Base-by-base conservation (phyloP, 1,139 yeast species). In the Groenewaldozyma auringiensis region DNA sequence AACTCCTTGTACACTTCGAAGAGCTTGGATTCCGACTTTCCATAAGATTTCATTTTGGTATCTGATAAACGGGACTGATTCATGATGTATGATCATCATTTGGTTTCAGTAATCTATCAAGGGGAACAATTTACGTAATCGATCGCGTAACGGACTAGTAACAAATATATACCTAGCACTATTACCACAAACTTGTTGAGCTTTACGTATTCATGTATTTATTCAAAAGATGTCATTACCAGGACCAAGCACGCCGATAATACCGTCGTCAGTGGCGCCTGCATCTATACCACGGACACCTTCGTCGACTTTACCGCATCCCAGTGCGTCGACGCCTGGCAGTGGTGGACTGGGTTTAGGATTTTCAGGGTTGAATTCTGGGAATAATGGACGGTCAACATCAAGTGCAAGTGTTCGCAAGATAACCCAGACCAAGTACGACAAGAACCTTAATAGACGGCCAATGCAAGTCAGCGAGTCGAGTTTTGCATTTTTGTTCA, bases 401-500 rank as follows among this genome's bases (percentile, higher is more conserved):
- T 20, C 41, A 9, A 22, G 17, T 38, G 17, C 16, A 6, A 14
- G 17, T n/a, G 14, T 16, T 14, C 21, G 37, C 42, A 35, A 41
- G 35, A n/a, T n/a, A n/a, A 37, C 44, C 4, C 40, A 53, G 6
- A 51, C 65, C 20, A 80, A 84, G 37, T 86, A 83, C 55, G 94
- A 85, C 57, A 76, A 78, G 52, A 83, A 81, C 57, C 69, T 79
- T 42, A 76, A 75, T 48, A 76, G 89, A 53, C 75, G 81, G 50
- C 71, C 78, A 14, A 75, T 78, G 29, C 92, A 84, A 48, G 80
- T 84, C 34, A 80, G 80, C 50, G 61, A 83, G 25, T 72, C 86
- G 8, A 72, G 88, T 2, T 68, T 87, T 48, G 76, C 88, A 32
- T 83, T 80, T 55, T 66, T 87, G 20, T 85, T 84, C 59, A 70